Conservation (phyloP, 2,329 filamentous ascomycete genomes). For the Neospermospora avenae region DNA sequence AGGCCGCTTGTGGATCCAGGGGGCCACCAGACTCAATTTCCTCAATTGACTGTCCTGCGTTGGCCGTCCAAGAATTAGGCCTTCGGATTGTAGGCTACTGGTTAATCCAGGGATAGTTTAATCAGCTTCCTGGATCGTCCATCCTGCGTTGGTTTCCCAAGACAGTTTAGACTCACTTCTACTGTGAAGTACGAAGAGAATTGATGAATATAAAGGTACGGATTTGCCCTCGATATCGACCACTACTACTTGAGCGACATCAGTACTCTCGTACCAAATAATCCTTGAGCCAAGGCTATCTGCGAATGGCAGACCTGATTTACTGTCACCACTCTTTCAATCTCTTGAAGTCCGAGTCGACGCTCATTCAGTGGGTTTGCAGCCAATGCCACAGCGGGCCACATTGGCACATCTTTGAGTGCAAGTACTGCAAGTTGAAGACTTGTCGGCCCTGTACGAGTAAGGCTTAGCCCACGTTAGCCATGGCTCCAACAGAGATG, state of each 20-base stretch:
- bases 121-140: no score
- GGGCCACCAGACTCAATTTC: conserved; percentile 9
- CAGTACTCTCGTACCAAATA: conserved; percentile 1
- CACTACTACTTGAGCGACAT: neutral
- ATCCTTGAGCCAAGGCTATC: conserved; percentile 2
- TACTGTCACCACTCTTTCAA: no score
- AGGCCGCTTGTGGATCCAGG: neutral
- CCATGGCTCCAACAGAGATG: neutral
- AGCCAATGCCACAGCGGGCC: no score
- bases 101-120: no score
- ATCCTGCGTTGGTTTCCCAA: no score
- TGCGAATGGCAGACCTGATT: neutral
- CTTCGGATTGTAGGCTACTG: no score
- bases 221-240: neutral
- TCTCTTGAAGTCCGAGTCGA: no score
- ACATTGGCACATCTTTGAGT: no score
- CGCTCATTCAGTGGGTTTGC: no score
- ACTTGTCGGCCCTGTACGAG: no score
- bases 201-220: neutral
- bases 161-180: no score
- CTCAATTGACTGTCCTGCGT: neutral
- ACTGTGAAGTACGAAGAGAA: conserved; percentile 1
- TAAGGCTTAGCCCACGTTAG: neutral
- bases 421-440: no score
- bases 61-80: neutral